Evolutionary conservation across 495 filamentous ascomycete species (phyloP).

Genomic region (Penicillium ochrochloron): DNA sequence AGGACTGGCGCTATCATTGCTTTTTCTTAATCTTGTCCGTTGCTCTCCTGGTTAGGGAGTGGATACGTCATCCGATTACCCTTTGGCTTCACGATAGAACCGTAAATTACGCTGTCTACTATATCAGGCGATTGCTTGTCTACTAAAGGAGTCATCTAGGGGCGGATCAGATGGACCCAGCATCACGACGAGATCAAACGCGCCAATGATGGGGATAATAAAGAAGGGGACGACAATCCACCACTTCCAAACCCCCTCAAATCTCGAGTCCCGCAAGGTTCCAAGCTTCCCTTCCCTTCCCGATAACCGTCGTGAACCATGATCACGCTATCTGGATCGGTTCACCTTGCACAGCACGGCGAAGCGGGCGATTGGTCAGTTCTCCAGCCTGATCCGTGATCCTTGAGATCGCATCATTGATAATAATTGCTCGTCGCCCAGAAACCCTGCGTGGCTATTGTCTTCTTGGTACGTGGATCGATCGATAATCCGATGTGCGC

Average conservation of each 20-base stretch:
- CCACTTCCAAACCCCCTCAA: neutral
- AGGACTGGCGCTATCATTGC: constrained; percentile 2
- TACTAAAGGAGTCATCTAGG: neutral
- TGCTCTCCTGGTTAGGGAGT: neutral
- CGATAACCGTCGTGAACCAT: constrained; percentile 12
- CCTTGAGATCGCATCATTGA: neutral
- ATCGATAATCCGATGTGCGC: neutral
- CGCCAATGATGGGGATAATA: neutral
- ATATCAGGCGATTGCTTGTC: neutral
- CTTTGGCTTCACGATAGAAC: neutral
- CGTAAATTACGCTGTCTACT: neutral
- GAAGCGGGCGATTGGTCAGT: constrained; percentile 2
- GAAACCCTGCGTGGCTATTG: neutral
- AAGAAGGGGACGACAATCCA: neutral
- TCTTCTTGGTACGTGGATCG: neutral
- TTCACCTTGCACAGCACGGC: neutral
- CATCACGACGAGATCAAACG: neutral
- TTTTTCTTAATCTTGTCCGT: neutral
- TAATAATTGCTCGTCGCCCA: neutral
- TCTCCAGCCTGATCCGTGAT: constrained; percentile 13
- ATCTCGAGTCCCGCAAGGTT: constrained; percentile 22
- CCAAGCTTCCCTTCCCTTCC: constrained; percentile 9
- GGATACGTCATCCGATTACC: neutral
- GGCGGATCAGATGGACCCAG: neutral
- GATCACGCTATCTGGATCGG: constrained; percentile 5